A percentile compares a stretch with the other conserved stretches of the same genome.
These are phyloP conservation scores for Melanomma pulvis-pyrius DNA, from an alignment of 495 filamentous ascomycete genomes.

Conservation along the genomic window DNA sequence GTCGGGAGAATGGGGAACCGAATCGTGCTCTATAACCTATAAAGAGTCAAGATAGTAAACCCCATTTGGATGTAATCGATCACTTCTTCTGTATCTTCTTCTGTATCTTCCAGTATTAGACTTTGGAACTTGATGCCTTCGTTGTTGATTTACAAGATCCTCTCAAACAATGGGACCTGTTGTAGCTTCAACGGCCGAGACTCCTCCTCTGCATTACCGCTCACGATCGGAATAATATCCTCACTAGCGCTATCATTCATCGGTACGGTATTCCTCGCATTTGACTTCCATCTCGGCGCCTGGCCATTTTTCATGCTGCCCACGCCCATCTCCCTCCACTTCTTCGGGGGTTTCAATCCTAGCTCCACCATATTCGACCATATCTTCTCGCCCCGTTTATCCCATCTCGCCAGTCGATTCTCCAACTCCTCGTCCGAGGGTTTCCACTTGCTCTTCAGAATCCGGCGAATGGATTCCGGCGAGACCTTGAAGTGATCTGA, in stretches of 20 bases:
- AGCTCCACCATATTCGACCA: slow-evolving; percentile 74
- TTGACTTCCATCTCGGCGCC: slow-evolving; percentile 38
- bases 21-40: no score
- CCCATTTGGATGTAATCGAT: no score
- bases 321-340: slow-evolving; percentile 71
- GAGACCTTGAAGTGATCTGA: slow-evolving; percentile 81
- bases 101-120: background rate
- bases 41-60: no score
- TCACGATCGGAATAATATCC: slow-evolving; percentile 30
- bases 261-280: slow-evolving; percentile 18
- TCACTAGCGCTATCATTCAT: slow-evolving; percentile 23
- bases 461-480: slow-evolving; percentile 81
- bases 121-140: background rate
- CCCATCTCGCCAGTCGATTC: slow-evolving; percentile 71
- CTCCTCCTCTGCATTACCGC: background rate
- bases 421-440: slow-evolving; percentile 64
- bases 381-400: slow-evolving; percentile 72
- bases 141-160: background rate
- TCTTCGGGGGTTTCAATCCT: slow-evolving; percentile 66
- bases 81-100: background rate
- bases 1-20: no score
- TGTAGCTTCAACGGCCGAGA: background rate
- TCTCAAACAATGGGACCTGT: background rate
- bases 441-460: slow-evolving; percentile 82
- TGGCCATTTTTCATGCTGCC: slow-evolving; percentile 41